Base-by-base conservation (phyloP, 2,329 filamentous ascomycete species). In the Colletotrichum graminicola region DNA sequence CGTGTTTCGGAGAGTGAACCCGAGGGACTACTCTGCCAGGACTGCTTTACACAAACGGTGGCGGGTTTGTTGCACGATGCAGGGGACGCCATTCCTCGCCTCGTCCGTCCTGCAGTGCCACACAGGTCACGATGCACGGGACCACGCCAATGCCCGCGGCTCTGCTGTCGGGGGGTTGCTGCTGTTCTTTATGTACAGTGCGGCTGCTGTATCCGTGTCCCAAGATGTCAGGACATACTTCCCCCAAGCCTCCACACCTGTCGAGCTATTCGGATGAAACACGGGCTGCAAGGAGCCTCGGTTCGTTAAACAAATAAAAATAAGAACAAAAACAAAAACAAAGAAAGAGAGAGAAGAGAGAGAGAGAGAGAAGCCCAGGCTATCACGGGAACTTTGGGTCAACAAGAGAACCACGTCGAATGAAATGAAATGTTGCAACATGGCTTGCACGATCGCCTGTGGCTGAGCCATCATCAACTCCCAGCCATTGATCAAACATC, bases 201-300 rank as follows among this genome's bases (percentile, higher is more conserved):
- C 21, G 26, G 43, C 49, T 57, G 66, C 41, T 41, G 56, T 29
- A 64, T 64, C 49, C 34, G 62, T 64, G 29, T 55, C 39, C 39
- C n/a, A 47, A 56, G 6, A 55, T 56, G 11, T 52, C 41, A 54
- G 32, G 47, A 26, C 54, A 34, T 26, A 21, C 21, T 39, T 12
- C 51, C 49, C 21, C 39, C 26, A n/a, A 29, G 32, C 64, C 43
- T 67, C 59, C 52, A 67, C 56, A 62, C 39, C 54, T 51, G 54
- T 66, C 67, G 60, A 71, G 67, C 34, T 66, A 47, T 71, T 74
- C 67, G 67, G 67, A 72, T 71, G 61, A 73, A 69, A 73, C 62
- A 34, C 67, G 32, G 23, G 61, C 39, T 61, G 55, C 70, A 66
- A 39, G 66, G 66, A 66, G 62, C 62, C 66, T 66, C 49, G 70